A percentile compares a stretch with the other conserved stretches of the same genome.
These are phyloP conservation scores for Capronia americana DNA, from an alignment of 2,329 filamentous ascomycete species.

Conservation along the genomic window DNA sequence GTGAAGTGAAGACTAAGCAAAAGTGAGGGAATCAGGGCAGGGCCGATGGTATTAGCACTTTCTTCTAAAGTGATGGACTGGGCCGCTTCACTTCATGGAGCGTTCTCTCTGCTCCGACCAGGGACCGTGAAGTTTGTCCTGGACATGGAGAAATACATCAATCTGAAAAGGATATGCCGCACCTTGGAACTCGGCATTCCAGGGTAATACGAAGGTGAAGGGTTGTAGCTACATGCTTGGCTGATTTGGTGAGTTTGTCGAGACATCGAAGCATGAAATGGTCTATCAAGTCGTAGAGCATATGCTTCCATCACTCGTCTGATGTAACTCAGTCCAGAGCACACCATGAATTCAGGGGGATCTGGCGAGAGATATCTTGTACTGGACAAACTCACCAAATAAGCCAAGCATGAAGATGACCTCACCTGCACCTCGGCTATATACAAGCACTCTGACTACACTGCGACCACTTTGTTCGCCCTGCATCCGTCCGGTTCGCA, in stretches of 20 bases:
- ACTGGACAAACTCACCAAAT: neutral
- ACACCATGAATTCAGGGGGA: no score
- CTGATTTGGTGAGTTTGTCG: neutral
- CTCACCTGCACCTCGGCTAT: neutral
- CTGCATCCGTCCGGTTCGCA: neutral
- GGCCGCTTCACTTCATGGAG: neutral
- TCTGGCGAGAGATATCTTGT: neutral
- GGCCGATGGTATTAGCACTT: neutral
- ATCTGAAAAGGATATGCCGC: neutral
- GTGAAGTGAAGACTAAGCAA: neutral
- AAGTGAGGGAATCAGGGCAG: neutral
- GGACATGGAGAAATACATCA: neutral
- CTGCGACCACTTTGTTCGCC: neutral
- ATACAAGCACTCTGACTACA: neutral
- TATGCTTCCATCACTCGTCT: neutral
- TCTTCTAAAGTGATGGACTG: neutral
- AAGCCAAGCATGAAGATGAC: neutral
- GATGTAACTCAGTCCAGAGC: neutral
- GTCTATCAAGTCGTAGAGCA: neutral
- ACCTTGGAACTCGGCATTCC: neutral
- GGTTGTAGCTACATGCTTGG: neutral
- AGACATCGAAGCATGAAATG: neutral
- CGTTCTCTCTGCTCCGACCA: no score
- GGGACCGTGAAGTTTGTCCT: neutral
- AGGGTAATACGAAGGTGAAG: neutral